Base-by-base conservation (phyloP, 2,329 filamentous ascomycete species). In the Cladobotryum mycophilum region DNA sequence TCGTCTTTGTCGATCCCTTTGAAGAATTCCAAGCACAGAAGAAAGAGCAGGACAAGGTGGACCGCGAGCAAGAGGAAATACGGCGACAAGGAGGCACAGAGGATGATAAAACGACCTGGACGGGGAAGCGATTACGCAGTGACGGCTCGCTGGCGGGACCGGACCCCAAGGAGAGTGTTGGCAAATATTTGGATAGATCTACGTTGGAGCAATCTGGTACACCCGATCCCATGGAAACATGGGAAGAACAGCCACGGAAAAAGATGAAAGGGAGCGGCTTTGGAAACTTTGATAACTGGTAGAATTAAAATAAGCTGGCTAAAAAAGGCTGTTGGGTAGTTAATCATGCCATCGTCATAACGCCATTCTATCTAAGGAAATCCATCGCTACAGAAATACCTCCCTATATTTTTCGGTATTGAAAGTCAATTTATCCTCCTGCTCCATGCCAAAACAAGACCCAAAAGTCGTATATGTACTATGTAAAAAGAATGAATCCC, bases 211-310 rank as follows among this genome's bases (percentile, higher is more conserved):
- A 22, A 61, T 79, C 17, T 80, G 84, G 52, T 80, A 84, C 82
- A 53, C 75, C 83, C 51, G 70, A 84, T 41, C 83, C 80, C 41
- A 76, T 84, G 17, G 84, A 85, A 52, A 73, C 78, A 36, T 85
- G 82, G 66, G 82, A 82, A 49, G 83, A 89, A 13, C 48, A 52
- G 59, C 80, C 76, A 4, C 84, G 81, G 68, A 97, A 96, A 71
- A 97, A 96, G 72, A 69, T 75, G 2, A 93, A 88, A 64, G 67
- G 64, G 1, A 81, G 82, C 12, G 90, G 89, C 0, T 99, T 97
- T 75, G 91, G 92, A 2, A 95, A 96, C 68, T 99, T 99, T 67
- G 91, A 96, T 69, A 80, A 74, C 36, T 99, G 93, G 92, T 96
- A 73, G 72, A 51, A 48, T 45, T 15, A 18, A 18, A 3, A 18